Evolutionary conservation across 2,329 filamentous ascomycete species (phyloP).

Genomic region (Fusarium tupiense): DNA sequence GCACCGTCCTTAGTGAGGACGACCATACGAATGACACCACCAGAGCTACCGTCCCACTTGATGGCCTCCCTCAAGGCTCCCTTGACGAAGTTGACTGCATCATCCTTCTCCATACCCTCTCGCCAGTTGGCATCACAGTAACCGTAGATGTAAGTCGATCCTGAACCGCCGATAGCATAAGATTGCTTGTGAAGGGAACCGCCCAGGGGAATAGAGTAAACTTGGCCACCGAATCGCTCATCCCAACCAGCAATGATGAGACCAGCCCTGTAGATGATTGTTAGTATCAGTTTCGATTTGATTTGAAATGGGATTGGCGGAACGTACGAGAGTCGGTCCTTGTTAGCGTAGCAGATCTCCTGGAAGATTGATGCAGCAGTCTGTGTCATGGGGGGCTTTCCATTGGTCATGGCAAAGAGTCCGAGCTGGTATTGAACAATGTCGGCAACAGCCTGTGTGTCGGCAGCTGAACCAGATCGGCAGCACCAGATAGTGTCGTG

Average conservation of each 20-base stretch:
- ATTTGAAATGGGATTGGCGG: neutral
- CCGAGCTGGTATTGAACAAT: constrained; percentile 97
- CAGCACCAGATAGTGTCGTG: constrained; percentile 99
- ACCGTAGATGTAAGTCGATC: constrained; percentile 99
- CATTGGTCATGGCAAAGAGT: constrained; percentile 89
- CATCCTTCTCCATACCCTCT: constrained; percentile 92
- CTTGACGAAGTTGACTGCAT: constrained; percentile 94
- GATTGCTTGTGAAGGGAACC: constrained; percentile 97
- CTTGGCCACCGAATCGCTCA: constrained; percentile 91
- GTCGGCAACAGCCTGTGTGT: constrained; percentile 97
- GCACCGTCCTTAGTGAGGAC: constrained; percentile 91
- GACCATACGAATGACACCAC: constrained; percentile 97
- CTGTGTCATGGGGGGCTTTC: constrained; percentile 91
- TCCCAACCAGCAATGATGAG: constrained; percentile 99
- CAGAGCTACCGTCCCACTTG: constrained; percentile 99
- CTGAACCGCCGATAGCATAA: constrained; percentile 95
- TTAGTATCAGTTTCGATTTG: constrained; percentile 18
- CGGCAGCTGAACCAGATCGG: constrained; percentile 94
- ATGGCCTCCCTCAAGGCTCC: constrained; percentile 91
- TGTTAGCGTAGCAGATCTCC: constrained; percentile 98
- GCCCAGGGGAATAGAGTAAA: constrained; percentile 96
- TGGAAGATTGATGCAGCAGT: constrained; percentile 96
- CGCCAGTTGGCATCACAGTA: constrained; percentile 97
- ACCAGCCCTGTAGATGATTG: constrained; percentile 72
- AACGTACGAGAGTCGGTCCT: constrained; percentile 85